Base-by-base conservation (phyloP, 1,284 basidiomycete genomes). In the Exobasidium cylindrosporum region DNA sequence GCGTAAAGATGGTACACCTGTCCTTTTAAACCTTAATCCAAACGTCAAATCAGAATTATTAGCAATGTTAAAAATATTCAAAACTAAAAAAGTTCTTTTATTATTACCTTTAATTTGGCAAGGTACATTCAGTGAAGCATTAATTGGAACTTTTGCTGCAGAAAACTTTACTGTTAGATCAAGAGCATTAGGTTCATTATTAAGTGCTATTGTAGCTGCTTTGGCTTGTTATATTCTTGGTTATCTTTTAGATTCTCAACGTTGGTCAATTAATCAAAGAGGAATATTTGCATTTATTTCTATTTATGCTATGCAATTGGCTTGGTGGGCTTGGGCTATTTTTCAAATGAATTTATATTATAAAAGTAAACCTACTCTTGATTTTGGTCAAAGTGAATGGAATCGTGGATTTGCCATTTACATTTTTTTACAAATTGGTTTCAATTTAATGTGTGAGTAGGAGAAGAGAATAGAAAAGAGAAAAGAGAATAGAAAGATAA, bases 111-210 rank as follows among this genome's bases (percentile, higher is more conserved):
- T 79, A 5, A 69, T 68, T 44, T 72, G 67, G 68, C 70, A 72
- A 47, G 68, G 60, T 53, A 71, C 71, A 21, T 80, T 67, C 66
- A 68, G 57, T 32, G 77, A 72, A 40, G 61, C 74, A 4, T 67
- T 80, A 35, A 70, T 74, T 10, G 72, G 73, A 2, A 76, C 77
- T 1, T 81, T 76, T 61, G 67, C 71, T n/a, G 70, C 71, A 14
- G 77, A 73, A 17, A 64, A 70, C 66, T 72, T 69, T 31, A 67
- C 66, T 24, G 72, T 72, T 2, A 60, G 75, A 11, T 61, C 68
- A 24, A 65, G 81, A 11, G 81, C 81, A 0, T 71, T 82, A n/a
- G 79, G 77, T 14, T 80, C 80, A 2, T 66, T 82, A 40, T 64
- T 81, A 29, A 65, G 68, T 6, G 80, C 81, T 5, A 54, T 81